Evolutionary conservation across 768 basidiomycete species (phyloP), one percentile per base, ranked within the genome.

Genomic region (Tricholomella constricta): DNA sequence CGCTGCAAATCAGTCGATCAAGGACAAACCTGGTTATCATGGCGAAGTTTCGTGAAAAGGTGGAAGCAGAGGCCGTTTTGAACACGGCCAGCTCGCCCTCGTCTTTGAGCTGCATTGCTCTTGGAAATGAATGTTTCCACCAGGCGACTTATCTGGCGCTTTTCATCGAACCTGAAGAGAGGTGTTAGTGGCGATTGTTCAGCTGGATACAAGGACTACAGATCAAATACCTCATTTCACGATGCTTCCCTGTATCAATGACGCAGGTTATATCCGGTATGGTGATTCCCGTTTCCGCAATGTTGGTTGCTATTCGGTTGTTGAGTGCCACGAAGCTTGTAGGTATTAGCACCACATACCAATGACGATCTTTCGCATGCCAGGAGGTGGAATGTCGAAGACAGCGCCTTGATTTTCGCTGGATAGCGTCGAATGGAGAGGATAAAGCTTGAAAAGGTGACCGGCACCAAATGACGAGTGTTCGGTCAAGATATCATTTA

Each of bases 241-340:
- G 81, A 66, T 97, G 94, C 63, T 91, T 94, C 43, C 95, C 94
- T 0, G 86, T 83, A 64, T 99, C 96, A 54, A 98, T 93, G 20
- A 98, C 96, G 59, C 93, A 94, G 8, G 94, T 96, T 54, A 97
- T 91, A 62, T 99, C 97, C 6, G 96, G 96, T 50, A 99, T 99
- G 1, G 97, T 99, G 49, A 99, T 91, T 61, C 96, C 96, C 12
- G 96, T 99, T 70, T 99, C 96, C 14, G 93, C 90, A 60, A 95
- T 93, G 64, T 96, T 93, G 29, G 92, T 93, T 2, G 91, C 91
- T 93, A 56, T 15, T 49, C 51, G 34, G 32, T 20, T 54, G 7
- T 26, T 57, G 29, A 49, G 51, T 22, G 15, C 41, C 36, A 31
- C 6, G 14, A 12, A 15, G 20, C 2, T 11, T 40, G 25, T 12